These are phyloP conservation scores for Alternaria alternata DNA, from an alignment of 2,329 filamentous ascomycete genomes.

Conservation along the genomic window DNA sequence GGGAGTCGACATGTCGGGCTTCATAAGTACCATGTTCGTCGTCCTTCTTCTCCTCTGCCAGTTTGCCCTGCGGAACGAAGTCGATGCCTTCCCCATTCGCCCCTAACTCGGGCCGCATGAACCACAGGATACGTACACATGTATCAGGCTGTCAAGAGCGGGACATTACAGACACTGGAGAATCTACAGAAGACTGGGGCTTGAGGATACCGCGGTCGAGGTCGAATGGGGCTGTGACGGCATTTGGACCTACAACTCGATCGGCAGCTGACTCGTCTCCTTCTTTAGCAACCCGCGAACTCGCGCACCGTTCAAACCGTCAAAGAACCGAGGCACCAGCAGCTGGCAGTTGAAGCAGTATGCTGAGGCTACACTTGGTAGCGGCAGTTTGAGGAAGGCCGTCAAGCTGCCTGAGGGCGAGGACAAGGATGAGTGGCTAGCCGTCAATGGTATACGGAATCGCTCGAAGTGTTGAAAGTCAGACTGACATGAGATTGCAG, in stretches of 20 bases:
- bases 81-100: neutral
- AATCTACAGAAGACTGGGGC: neutral
- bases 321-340: constrained; percentile 85
- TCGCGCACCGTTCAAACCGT: constrained; percentile 89
- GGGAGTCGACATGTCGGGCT: constrained; percentile 61
- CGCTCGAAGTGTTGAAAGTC: neutral
- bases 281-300: constrained; percentile 80
- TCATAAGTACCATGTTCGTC: constrained; percentile 83
- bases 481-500: constrained; percentile 57
- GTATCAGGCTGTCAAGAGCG: neutral
- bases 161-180: neutral
- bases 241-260: neutral
- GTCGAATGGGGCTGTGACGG: neutral
- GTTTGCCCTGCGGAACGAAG: neutral
- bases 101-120: neutral
- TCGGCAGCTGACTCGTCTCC: constrained; percentile 44
- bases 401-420: constrained; percentile 97
- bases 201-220: neutral
- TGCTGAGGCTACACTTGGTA: constrained; percentile 94
- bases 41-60: constrained; percentile 1
- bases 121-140: neutral
- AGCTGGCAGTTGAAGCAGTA: constrained; percentile 97
- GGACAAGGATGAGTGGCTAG: constrained; percentile 97
- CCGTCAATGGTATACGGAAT: constrained; percentile 81
- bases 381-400: constrained; percentile 92